phyloP scores from a whole-genome alignment of 2,329 filamentous ascomycete species.

The Epichloe typhina region DNA sequence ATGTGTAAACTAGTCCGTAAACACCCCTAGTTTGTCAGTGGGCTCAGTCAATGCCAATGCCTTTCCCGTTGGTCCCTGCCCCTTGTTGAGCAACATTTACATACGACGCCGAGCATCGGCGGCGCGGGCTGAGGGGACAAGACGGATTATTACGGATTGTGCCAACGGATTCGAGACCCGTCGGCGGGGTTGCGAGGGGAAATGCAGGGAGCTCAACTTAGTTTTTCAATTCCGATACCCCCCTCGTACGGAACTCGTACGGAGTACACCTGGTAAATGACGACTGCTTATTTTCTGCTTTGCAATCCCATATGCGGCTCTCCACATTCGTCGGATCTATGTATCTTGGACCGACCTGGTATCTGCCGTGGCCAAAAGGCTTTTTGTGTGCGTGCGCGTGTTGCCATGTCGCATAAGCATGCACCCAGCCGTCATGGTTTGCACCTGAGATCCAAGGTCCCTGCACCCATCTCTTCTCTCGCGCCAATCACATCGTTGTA shows the following conservation, averaged over 20 bases:
- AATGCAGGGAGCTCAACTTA: neutral
- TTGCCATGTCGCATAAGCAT: neutral
- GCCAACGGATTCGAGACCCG: no score
- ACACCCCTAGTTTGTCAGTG: neutral
- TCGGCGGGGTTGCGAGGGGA: no score
- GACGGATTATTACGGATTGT: no score
- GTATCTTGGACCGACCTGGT: slow-evolving; percentile 10
- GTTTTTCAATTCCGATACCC: neutral
- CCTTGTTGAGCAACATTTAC: no score
- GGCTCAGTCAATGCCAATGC: neutral
- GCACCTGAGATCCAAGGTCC: neutral
- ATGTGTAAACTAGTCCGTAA: neutral
- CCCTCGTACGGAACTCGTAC: no score
- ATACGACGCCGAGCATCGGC: no score
- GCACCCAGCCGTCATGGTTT: slow-evolving; percentile 4
- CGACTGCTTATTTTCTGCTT: neutral
- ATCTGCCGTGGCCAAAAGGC: slow-evolving; percentile 6
- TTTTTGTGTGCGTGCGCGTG: slow-evolving; percentile 3
- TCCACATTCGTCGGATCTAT: slow-evolving; percentile 13
- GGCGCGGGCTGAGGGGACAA: no score
- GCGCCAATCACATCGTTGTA: slow-evolving; percentile 18
- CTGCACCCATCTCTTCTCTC: slow-evolving; percentile 1
- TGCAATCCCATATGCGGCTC: slow-evolving; percentile 4
- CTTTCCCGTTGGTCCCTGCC: neutral
- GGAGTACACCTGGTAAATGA: neutral